A percentile compares a stretch with the other conserved stretches of the same genome.
Conservation (phyloP, 2,329 filamentous ascomycete species). For the Pseudogymnoascus sp. region DNA sequence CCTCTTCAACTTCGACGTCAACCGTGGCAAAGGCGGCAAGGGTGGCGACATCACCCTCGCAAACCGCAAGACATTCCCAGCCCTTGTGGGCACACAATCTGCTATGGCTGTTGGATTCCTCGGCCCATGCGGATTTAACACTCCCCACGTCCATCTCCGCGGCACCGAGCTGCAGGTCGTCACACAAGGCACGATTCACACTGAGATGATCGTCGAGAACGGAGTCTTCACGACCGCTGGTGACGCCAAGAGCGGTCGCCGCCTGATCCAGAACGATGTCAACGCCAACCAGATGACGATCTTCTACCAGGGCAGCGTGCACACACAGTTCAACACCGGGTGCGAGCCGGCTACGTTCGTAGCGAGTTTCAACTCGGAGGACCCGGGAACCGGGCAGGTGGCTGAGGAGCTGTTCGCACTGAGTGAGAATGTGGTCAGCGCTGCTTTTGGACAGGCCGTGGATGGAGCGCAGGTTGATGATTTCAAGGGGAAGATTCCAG, state of each 20-base stretch:
- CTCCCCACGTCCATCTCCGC: constrained; percentile 46
- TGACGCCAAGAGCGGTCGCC: constrained; percentile 29
- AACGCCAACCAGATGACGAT: constrained; percentile 40
- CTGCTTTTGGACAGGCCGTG: constrained; percentile 38
- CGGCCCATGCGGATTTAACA: constrained; percentile 46
- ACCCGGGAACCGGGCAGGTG: constrained; percentile 43
- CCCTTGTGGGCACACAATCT: constrained; percentile 42
- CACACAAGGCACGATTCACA: constrained; percentile 38
- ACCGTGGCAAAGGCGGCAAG: constrained; percentile 28
- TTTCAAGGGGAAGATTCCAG: constrained; percentile 37
- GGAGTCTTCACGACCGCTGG: constrained; percentile 30
- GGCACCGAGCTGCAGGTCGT: constrained; percentile 45
- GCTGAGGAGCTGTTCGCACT: constrained; percentile 43
- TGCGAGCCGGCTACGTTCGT: constrained; percentile 43
- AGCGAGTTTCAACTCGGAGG: constrained; percentile 40
- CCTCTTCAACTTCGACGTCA: constrained; percentile 40
- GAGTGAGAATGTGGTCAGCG: constrained; percentile 36
- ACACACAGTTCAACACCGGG: constrained; percentile 48
- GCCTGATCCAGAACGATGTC: constrained; percentile 34
- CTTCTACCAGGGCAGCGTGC: constrained; percentile 46
- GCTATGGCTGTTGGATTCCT: constrained; percentile 45
- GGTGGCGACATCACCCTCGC: constrained; percentile 43
- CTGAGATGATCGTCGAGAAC: constrained; percentile 46
- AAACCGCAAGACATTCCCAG: constrained; percentile 48
- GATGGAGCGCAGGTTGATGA: constrained; percentile 38